phyloP scores from a whole-genome alignment of 2,329 filamentous ascomycete species.

The Madurella fahalii region DNA sequence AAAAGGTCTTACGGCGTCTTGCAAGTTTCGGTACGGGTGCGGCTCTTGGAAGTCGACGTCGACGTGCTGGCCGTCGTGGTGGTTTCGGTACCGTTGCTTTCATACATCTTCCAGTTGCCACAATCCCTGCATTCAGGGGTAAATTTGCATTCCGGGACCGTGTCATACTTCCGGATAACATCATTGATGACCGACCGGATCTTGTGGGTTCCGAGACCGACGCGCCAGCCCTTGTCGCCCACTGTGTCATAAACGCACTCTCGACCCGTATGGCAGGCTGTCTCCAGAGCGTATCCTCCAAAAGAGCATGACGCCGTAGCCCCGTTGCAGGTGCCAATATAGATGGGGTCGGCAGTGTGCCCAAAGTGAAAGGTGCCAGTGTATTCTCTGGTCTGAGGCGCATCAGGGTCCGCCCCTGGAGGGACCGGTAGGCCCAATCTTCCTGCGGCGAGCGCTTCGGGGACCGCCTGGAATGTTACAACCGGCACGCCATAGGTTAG shows the following conservation, averaged over 20 bases:
- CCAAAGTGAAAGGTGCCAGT: slow-evolving; percentile 89
- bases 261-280: slow-evolving; percentile 82
- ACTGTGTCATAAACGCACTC: slow-evolving; percentile 94
- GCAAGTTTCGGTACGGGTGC: slow-evolving; percentile 77
- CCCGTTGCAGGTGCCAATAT: slow-evolving; percentile 88
- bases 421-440: slow-evolving; percentile 82
- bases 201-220: slow-evolving; percentile 85
- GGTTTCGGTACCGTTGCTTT: slow-evolving; percentile 80
- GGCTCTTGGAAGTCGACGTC: slow-evolving; percentile 52
- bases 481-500: slow-evolving; percentile 86
- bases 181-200: slow-evolving; percentile 85
- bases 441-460: slow-evolving; percentile 80
- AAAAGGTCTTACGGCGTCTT: slow-evolving; percentile 58
- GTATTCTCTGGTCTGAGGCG: slow-evolving; percentile 65
- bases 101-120: slow-evolving; percentile 88
- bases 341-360: slow-evolving; percentile 92
- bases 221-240: slow-evolving; percentile 84
- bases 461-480: slow-evolving; percentile 91
- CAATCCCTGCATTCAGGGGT: slow-evolving; percentile 86
- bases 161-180: slow-evolving; percentile 78
- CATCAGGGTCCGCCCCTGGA: slow-evolving; percentile 67
- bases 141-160: slow-evolving; percentile 69
- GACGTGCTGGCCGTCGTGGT: slow-evolving; percentile 61
- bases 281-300: slow-evolving; percentile 89
- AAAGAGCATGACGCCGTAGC: slow-evolving; percentile 85